A percentile compares a stretch with the other conserved stretches of the same genome.
phyloP scores from a whole-genome alignment of 2,329 filamentous ascomycete species.

The Tolypocladium tundrense region DNA sequence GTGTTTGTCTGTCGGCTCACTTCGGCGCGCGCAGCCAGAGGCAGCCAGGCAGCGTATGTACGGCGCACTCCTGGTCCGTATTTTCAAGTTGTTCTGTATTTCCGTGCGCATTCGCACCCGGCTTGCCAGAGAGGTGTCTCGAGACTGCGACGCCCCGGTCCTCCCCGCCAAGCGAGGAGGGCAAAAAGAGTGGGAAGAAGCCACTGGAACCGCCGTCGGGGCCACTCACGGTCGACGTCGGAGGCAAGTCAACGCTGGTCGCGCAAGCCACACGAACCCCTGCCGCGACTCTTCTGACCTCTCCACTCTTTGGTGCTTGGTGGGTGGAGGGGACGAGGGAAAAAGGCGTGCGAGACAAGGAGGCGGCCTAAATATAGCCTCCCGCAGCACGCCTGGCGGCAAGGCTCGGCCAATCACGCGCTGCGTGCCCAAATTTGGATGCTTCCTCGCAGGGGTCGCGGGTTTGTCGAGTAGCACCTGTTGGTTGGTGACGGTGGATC shows the following conservation, averaged over 20 bases:
- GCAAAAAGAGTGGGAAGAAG: neutral
- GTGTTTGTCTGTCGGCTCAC: neutral
- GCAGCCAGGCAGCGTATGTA: neutral
- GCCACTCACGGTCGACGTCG: neutral
- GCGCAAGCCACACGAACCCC: constrained; percentile 5
- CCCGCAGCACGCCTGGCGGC: constrained; percentile 18
- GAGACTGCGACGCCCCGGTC: neutral
- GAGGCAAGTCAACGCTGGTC: neutral
- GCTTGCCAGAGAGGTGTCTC: neutral
- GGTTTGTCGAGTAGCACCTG: neutral
- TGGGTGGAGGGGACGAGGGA: neutral
- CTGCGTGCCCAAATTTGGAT: constrained; percentile 13
- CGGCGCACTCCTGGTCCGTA: neutral
- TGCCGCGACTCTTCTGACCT: constrained; percentile 1
- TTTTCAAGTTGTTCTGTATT: neutral
- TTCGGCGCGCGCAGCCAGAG: neutral
- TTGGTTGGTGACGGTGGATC: neutral
- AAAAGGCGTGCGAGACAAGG: constrained; percentile 1
- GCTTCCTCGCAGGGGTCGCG: neutral
- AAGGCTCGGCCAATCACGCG: constrained; percentile 19
- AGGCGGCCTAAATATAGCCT: constrained; percentile 22
- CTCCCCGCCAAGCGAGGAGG: neutral
- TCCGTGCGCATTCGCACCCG: neutral
- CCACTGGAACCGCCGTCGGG: neutral
- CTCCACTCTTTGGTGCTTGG: neutral